phyloP scores from a whole-genome alignment of 2,329 filamentous ascomycete genomes.

The Fusarium concolor region DNA sequence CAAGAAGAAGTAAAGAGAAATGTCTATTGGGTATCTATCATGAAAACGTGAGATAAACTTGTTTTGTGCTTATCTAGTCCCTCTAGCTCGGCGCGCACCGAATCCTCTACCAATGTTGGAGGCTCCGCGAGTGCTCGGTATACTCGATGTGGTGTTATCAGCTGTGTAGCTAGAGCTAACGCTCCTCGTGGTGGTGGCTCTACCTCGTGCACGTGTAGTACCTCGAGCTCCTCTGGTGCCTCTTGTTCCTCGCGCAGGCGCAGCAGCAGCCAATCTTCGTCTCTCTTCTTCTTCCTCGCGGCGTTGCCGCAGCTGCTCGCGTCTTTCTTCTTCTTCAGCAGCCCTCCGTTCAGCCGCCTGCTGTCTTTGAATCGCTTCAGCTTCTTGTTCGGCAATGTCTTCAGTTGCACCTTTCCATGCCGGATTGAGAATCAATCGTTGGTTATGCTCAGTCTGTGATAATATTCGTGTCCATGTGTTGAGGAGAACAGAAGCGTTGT shows the following conservation, averaged over 20 bases:
- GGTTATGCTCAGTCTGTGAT: conserved; percentile 97
- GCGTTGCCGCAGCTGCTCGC: conserved; percentile 74
- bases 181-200: conserved; percentile 45
- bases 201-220: conserved; percentile 44
- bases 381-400: conserved; percentile 88
- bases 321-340: conserved; percentile 80
- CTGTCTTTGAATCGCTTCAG: conserved; percentile 78
- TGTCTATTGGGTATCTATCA: conserved; percentile 49
- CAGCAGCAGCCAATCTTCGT: conserved; percentile 47
- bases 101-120: conserved; percentile 53
- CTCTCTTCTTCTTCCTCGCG: conserved; percentile 70
- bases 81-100: conserved; percentile 51
- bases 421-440: conserved; percentile 88
- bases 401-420: conserved; percentile 89
- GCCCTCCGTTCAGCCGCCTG: conserved; percentile 82
- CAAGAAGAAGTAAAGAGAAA: conserved; percentile 67
- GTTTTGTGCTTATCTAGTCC: conserved; percentile 43
- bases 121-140: conserved; percentile 49
- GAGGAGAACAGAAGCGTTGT: conserved; percentile 87
- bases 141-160: conserved; percentile 44
- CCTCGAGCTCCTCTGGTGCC: conserved; percentile 53
- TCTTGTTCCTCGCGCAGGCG: conserved; percentile 47
- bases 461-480: conserved; percentile 97
- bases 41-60: conserved; percentile 25
- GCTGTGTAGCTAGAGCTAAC: conserved; percentile 47